A percentile compares a stretch with the other conserved stretches of the same genome.
Conservation (phyloP, 495 filamentous ascomycete genomes). For the Astrothelium subdiscretum region DNA sequence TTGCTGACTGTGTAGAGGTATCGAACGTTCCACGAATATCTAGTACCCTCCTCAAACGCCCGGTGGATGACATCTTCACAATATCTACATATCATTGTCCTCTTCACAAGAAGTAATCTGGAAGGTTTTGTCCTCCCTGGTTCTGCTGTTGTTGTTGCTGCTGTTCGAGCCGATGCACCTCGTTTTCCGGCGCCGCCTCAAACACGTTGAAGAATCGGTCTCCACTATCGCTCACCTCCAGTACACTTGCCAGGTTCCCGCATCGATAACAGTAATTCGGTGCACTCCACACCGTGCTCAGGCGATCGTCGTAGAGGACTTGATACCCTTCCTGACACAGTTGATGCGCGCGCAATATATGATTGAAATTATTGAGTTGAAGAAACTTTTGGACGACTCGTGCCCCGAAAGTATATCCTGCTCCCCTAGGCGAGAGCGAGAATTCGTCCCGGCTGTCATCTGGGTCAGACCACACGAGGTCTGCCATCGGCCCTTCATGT, state of each 20-base stretch:
- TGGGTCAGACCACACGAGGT: constrained; percentile 95
- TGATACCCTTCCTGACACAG: constrained; percentile 96
- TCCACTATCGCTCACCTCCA: constrained; percentile 86
- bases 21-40: not conserved
- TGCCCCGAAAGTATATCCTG: constrained; percentile 92
- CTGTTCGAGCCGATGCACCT: constrained; percentile 67
- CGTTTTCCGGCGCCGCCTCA: constrained; percentile 91
- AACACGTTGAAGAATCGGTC: constrained; percentile 96
- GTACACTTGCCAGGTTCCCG: constrained; percentile 91
- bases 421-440: constrained; percentile 81
- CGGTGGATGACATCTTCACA: not conserved
- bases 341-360: constrained; percentile 93
- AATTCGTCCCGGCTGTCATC: constrained; percentile 95
- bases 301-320: constrained; percentile 82
- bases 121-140: constrained; percentile 43
- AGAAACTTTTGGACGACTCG: constrained; percentile 97
- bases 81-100: not conserved
- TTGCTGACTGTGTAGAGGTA: not conserved
- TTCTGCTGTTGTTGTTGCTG: constrained; percentile 45
- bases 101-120: constrained; percentile 62
- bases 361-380: constrained; percentile 90
- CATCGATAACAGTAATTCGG: constrained; percentile 98
- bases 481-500: constrained; percentile 98
- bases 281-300: constrained; percentile 96
- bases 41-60: not conserved